Percentiles rank a stretch among this genome's conserved stretches.
Conservation (phyloP, 169 alveolate species). For the Babesia ovata region DNA sequence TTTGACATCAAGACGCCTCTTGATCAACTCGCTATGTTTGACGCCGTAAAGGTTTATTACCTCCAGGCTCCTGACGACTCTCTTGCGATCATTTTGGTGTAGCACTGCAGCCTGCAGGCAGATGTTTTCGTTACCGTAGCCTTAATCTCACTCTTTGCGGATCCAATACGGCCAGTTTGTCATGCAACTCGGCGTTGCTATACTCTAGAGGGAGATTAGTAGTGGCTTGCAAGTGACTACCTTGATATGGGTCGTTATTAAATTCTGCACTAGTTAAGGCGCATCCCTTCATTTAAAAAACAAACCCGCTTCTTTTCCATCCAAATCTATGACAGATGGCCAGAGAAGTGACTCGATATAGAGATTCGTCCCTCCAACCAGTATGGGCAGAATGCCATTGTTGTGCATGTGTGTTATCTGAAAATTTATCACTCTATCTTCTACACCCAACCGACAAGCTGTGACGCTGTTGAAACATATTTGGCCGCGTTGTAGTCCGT, state of each 20-base stretch:
- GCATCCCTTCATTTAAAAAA: background rate
- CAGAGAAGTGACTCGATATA: conserved; percentile 74
- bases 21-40: conserved; percentile 73
- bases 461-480: conserved; percentile 52
- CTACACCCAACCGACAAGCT: conserved; percentile 36
- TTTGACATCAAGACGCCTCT: conserved; percentile 47
- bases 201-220: conserved; percentile 22
- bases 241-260: conserved; percentile 24
- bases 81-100: conserved; percentile 75
- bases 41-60: conserved; percentile 60
- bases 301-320: conserved; percentile 4
- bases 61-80: conserved; percentile 59
- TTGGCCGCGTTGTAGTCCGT: conserved; percentile 68
- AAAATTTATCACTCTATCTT: background rate
- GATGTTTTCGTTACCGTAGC: background rate
- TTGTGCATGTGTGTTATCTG: conserved; percentile 37
- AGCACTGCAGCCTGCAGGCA: conserved; percentile 58
- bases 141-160: conserved; percentile 63
- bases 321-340: conserved; percentile 71
- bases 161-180: conserved; percentile 57
- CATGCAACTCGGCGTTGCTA: conserved; percentile 61
- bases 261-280: background rate
- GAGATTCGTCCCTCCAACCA: conserved; percentile 77
- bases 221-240: background rate
- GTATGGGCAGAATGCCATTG: conserved; percentile 52